Evolutionary conservation across 495 filamentous ascomycete genomes (phyloP).

Genomic region (Aspergillus mulundensis): DNA sequence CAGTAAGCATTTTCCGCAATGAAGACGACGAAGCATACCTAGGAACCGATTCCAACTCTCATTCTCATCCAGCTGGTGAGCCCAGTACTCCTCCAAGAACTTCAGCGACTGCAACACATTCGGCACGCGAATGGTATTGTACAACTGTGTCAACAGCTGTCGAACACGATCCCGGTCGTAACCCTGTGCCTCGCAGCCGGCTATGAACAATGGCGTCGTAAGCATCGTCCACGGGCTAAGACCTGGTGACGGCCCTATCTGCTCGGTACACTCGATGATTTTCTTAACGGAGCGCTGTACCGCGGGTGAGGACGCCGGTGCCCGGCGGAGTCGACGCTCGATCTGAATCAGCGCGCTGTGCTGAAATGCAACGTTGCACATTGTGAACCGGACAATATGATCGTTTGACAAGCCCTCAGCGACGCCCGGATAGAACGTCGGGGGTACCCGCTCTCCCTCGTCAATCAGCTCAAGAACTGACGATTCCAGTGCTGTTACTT

Average conservation of each 20-base stretch:
- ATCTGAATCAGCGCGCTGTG: slow-evolving; percentile 46
- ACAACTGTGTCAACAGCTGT: slow-evolving; percentile 32
- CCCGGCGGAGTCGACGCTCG: slow-evolving; percentile 35
- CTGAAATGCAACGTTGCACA: slow-evolving; percentile 48
- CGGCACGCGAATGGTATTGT: slow-evolving; percentile 43
- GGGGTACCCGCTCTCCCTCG: slow-evolving; percentile 26
- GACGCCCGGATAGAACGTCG: slow-evolving; percentile 40
- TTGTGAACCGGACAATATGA: slow-evolving; percentile 33
- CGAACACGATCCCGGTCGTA: slow-evolving; percentile 38
- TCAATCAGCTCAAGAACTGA: slow-evolving; percentile 37
- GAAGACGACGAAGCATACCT: slow-evolving; percentile 25
- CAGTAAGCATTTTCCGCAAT: slow-evolving; percentile 5
- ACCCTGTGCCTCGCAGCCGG: slow-evolving; percentile 40
- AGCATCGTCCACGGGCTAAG: slow-evolving; percentile 46
- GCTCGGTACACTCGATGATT: slow-evolving; percentile 40
- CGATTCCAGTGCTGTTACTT: slow-evolving; percentile 32
- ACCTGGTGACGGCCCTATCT: slow-evolving; percentile 40
- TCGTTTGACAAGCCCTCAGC: slow-evolving; percentile 32
- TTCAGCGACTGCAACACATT: slow-evolving; percentile 45
- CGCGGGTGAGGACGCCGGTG: slow-evolving; percentile 28
- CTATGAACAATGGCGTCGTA: slow-evolving; percentile 46
- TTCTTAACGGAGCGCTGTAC: slow-evolving; percentile 40
- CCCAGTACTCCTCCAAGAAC: slow-evolving; percentile 45
- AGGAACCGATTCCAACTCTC: slow-evolving; percentile 45
- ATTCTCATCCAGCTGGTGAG: slow-evolving; percentile 33